Conservation (phyloP, 169 alveolate genomes). For the Eimeria zaria region DNA sequence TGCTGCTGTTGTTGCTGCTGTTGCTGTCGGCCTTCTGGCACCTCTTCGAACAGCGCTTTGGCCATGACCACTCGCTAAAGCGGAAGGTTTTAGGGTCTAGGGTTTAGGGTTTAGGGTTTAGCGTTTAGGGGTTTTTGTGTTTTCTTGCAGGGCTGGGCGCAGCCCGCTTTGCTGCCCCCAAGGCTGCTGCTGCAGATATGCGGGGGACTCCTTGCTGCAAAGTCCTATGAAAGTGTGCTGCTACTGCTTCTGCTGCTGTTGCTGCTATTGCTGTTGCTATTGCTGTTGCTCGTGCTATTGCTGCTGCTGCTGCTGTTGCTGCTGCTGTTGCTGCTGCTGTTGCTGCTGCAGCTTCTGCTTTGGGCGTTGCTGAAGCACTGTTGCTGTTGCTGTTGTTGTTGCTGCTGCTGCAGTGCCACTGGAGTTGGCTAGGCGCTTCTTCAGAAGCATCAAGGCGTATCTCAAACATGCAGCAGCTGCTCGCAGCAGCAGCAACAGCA, state of each 20-base stretch:
- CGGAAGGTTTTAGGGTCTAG: not conserved
- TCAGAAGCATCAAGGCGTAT: not conserved
- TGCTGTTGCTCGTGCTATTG: not conserved
- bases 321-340: not conserved
- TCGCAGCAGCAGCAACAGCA: slow-evolving; percentile 1
- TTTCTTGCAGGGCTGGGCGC: slow-evolving; percentile 12
- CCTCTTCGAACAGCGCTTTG: not conserved
- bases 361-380: too few species aligned
- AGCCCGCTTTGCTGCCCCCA: slow-evolving; percentile 37
- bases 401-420: slow-evolving; percentile 40
- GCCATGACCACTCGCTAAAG: not conserved
- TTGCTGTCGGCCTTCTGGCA: not conserved
- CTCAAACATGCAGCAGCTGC: slow-evolving; percentile 16
- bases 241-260: slow-evolving; percentile 36
- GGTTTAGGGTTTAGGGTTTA: slow-evolving; percentile 11
- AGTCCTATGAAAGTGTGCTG: slow-evolving; percentile 30
- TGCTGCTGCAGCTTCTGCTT: slow-evolving; percentile 5
- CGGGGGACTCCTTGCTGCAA: slow-evolving; percentile 51
- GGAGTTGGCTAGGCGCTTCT: slow-evolving; percentile 6
- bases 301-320: not conserved
- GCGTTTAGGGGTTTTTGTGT: slow-evolving; percentile 1
- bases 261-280: slow-evolving; percentile 27
- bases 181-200: slow-evolving; percentile 38
- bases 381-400: slow-evolving; percentile 10
- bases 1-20: not conserved